Percentiles rank a stretch among this genome's conserved stretches.
These are phyloP conservation scores for Termitomyces sp. DNA, from an alignment of 768 basidiomycete species.

Conservation along the genomic window DNA sequence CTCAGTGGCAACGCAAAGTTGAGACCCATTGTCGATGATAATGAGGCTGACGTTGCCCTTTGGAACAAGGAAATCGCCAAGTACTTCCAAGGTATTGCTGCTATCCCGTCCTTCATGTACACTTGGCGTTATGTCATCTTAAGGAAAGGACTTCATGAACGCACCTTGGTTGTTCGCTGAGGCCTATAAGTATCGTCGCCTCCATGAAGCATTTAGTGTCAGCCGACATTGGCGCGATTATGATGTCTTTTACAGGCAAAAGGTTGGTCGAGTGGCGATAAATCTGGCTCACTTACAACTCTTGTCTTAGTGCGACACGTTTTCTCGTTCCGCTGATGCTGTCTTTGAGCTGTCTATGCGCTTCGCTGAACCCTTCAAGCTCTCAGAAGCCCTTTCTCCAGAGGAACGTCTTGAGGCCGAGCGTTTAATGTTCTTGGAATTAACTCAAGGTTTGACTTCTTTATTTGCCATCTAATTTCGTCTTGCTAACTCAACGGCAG, in stretches of 20 bases:
- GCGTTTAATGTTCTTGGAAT: conserved; percentile 83
- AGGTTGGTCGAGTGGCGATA: conserved; percentile 34
- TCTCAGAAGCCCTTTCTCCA: conserved; percentile 45
- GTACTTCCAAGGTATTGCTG: conserved; percentile 72
- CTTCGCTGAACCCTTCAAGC: conserved; percentile 80
- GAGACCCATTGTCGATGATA: conserved; percentile 85
- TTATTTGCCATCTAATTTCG: conserved; percentile 1
- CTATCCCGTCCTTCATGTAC: neutral
- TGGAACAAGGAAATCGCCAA: conserved; percentile 98
- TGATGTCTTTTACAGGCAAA: conserved; percentile 94
- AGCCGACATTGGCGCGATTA: conserved; percentile 88
- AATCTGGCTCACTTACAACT: conserved; percentile 4
- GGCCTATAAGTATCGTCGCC: conserved; percentile 87
- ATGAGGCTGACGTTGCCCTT: conserved; percentile 85
- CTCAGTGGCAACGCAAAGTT: conserved; percentile 80
- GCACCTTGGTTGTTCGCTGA: conserved; percentile 97
- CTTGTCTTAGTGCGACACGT: conserved; percentile 75
- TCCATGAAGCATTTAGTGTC: conserved; percentile 90
- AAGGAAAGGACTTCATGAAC: conserved; percentile 90
- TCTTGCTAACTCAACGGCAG: conserved; percentile 30
- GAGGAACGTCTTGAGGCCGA: conserved; percentile 65
- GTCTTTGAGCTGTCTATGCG: conserved; percentile 93
- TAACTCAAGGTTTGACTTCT: conserved; percentile 70
- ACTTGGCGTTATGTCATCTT: neutral
- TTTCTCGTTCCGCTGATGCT: conserved; percentile 86